phyloP scores from a whole-genome alignment of 371 early-diverging fungal species.

The Agmasoma carcini region DNA sequence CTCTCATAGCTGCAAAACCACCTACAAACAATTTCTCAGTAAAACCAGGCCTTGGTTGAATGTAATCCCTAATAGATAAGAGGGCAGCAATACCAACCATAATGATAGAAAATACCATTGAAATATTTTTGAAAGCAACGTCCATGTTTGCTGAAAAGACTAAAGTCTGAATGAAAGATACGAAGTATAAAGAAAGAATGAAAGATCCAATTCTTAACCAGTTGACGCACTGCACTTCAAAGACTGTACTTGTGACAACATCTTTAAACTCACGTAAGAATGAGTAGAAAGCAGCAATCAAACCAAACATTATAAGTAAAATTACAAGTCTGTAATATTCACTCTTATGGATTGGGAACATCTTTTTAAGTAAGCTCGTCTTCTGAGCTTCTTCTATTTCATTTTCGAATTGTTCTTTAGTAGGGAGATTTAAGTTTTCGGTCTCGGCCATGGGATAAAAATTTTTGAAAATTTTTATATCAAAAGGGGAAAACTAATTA shows the following conservation, averaged over 20 bases:
- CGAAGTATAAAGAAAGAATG: constrained; percentile 1
- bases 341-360: constrained; percentile 3
- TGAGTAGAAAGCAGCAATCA: not conserved
- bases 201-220: constrained; percentile 8
- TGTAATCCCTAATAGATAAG: not conserved
- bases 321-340: not conserved
- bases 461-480: no score
- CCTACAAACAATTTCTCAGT: not conserved
- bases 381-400: constrained; percentile 3
- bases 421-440: no score
- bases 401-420: constrained; percentile 10
- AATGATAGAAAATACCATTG: not conserved
- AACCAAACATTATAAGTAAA: not conserved
- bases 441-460: no score
- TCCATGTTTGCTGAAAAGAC: not conserved
- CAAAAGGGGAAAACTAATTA: no score
- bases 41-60: not conserved
- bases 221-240: not conserved
- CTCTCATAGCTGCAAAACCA: not conserved
- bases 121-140: not conserved
- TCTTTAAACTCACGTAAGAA: constrained; percentile 14
- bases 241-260: not conserved
- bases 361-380: not conserved
- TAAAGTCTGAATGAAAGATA: constrained; percentile 1
- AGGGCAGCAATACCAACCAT: constrained; percentile 1